Percentiles rank a stretch among this genome's conserved stretches.
Conservation (phyloP, 148 eudicot species). For the Polygonum maritimum region DNA sequence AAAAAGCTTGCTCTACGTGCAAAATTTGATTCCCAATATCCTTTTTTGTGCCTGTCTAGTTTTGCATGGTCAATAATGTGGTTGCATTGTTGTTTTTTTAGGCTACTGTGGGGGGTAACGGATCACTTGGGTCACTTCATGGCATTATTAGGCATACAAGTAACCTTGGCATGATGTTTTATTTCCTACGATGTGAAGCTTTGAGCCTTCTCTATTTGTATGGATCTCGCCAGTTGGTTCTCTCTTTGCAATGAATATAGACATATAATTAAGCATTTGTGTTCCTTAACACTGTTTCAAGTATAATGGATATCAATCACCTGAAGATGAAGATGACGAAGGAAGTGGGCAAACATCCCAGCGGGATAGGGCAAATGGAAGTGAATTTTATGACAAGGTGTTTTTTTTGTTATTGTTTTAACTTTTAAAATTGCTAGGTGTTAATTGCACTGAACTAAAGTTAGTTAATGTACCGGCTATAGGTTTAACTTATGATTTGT, state of each 20-base stretch:
- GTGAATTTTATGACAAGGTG: slow-evolving; percentile 76
- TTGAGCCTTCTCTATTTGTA: neutral
- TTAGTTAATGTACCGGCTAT: neutral
- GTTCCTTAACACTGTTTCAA: slow-evolving; percentile 41
- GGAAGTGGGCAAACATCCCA: slow-evolving; percentile 28
- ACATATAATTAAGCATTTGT: slow-evolving; percentile 11
- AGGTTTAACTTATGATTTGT: neutral
- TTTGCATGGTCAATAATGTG: neutral
- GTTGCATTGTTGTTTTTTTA: neutral
- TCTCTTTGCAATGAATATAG: neutral
- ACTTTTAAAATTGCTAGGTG: neutral
- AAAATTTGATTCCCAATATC: slow-evolving; percentile 90
- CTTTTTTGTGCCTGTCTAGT: slow-evolving; percentile 23
- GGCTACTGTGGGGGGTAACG: neutral
- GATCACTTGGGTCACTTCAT: neutral
- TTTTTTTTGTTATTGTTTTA: slow-evolving; percentile 7
- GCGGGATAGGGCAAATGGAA: slow-evolving; percentile 38
- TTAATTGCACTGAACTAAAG: neutral
- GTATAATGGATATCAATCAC: slow-evolving; percentile 37
- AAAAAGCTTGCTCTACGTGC: slow-evolving; percentile 94
- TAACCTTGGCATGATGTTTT: neutral
- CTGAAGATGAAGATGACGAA: slow-evolving; percentile 51
- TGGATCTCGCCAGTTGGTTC: neutral
- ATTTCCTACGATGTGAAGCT: neutral
- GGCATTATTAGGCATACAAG: neutral